phyloP scores from a whole-genome alignment of 2,329 filamentous ascomycete genomes.

The Bipolaris oryzae region DNA sequence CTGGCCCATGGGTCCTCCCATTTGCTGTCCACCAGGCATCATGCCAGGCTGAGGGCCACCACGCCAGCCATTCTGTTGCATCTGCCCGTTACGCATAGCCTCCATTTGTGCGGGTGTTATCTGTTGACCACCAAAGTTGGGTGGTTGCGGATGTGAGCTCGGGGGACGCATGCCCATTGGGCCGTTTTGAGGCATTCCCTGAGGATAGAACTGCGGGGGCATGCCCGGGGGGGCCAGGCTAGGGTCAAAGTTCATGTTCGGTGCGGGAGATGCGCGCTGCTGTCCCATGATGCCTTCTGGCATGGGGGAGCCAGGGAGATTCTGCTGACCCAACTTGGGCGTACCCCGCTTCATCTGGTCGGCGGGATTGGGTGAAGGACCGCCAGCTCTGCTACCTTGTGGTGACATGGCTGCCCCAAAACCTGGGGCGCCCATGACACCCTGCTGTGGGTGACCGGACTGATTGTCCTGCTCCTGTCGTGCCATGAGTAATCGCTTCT shows the following conservation, averaged over 20 bases:
- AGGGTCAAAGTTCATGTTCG: slow-evolving; percentile 59
- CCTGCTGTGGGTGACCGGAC: slow-evolving; percentile 55
- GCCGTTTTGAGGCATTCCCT: slow-evolving; percentile 40
- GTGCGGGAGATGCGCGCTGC: slow-evolving; percentile 65
- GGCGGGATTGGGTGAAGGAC: slow-evolving; percentile 75
- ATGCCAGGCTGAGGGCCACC: slow-evolving; percentile 54
- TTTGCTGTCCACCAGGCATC: slow-evolving; percentile 64
- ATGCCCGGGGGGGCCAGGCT: slow-evolving; percentile 57
- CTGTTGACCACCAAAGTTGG: slow-evolving; percentile 63
- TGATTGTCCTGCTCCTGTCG: slow-evolving; percentile 77
- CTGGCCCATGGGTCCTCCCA: slow-evolving; percentile 57
- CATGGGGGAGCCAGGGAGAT: slow-evolving; percentile 70
- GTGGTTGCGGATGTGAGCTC: slow-evolving; percentile 55
- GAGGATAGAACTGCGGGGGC: slow-evolving; percentile 45
- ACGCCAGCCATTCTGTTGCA: slow-evolving; percentile 47
- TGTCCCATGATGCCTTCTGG: slow-evolving; percentile 71
- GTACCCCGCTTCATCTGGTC: slow-evolving; percentile 82
- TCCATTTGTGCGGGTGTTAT: slow-evolving; percentile 66
- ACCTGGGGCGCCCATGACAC: slow-evolving; percentile 57
- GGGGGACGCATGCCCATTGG: slow-evolving; percentile 62
- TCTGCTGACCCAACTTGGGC: slow-evolving; percentile 72
- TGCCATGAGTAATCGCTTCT: slow-evolving; percentile 84
- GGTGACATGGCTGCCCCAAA: slow-evolving; percentile 73
- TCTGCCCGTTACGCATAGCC: slow-evolving; percentile 47
- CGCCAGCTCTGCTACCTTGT: slow-evolving; percentile 69